phyloP scores from a whole-genome alignment of 768 basidiomycete species.

The Macrolepiota albuminosa region DNA sequence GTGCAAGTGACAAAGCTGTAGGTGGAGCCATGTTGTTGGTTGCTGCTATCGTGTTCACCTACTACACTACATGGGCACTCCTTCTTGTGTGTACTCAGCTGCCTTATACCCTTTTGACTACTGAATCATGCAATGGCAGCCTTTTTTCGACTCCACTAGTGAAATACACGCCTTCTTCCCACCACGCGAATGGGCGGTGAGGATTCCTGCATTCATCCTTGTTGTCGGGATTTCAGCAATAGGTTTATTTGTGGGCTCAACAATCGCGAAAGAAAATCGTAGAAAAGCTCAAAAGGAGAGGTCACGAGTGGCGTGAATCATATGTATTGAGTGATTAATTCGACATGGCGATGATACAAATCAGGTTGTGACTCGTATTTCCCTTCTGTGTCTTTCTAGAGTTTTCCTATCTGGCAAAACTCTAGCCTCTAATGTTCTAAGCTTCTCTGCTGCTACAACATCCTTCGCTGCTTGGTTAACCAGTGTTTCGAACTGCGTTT shows the following conservation, averaged over 20 bases:
- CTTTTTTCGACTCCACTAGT: constrained; percentile 76
- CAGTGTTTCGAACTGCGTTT: constrained; percentile 39
- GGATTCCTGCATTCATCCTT: constrained; percentile 79
- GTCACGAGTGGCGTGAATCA: constrained; percentile 50
- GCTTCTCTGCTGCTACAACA: constrained; percentile 64
- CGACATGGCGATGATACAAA: not conserved
- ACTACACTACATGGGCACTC: constrained; percentile 92
- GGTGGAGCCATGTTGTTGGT: constrained; percentile 78
- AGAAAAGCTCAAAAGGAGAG: constrained; percentile 63
- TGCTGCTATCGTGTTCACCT: constrained; percentile 73
- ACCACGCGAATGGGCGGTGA: constrained; percentile 87
- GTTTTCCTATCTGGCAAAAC: constrained; percentile 25
- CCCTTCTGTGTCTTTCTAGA: constrained; percentile 22
- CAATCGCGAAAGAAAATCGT: constrained; percentile 68
- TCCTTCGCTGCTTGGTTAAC: constrained; percentile 59
- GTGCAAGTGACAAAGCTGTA: constrained; percentile 72
- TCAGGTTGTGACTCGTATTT: constrained; percentile 13
- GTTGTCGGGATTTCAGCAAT: constrained; percentile 78
- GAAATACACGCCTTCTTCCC: constrained; percentile 80
- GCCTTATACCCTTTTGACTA: not conserved
- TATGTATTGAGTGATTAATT: not conserved
- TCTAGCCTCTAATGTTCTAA: constrained; percentile 45
- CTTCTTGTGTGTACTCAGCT: constrained; percentile 56
- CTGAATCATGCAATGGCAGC: constrained; percentile 35
- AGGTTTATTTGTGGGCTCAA: constrained; percentile 73